These are phyloP conservation scores for Populus trichocarpa DNA, from an alignment of 441 rosid species.

Conservation along the genomic window DNA sequence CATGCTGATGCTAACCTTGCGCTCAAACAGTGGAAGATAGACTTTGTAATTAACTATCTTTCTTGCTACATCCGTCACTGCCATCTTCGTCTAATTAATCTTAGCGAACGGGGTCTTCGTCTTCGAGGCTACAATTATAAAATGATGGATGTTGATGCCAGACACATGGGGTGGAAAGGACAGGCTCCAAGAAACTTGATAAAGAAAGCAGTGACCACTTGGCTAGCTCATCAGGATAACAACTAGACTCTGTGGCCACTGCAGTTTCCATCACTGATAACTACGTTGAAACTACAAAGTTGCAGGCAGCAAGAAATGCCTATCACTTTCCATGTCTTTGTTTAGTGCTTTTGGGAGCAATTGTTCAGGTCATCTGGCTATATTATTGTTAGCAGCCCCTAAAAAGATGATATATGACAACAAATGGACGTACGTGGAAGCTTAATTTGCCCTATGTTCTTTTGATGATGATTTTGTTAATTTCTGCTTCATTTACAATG, in stretches of 20 bases:
- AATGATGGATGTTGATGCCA: neutral
- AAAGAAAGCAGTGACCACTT: neutral
- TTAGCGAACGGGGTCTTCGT: neutral
- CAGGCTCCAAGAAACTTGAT: neutral
- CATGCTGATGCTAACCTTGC: neutral
- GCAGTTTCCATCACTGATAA: too few species aligned
- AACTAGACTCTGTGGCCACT: too few species aligned
- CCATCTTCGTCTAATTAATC: neutral
- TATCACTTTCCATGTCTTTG: too few species aligned
- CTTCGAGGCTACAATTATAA: too few species aligned
- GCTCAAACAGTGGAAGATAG: neutral
- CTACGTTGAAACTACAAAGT: too few species aligned
- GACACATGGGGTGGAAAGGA: neutral
- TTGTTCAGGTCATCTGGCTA: neutral
- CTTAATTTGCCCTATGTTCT: neutral
- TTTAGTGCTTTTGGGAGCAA: too few species aligned
- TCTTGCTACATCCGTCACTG: neutral
- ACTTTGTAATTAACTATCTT: too few species aligned
- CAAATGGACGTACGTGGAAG: neutral
- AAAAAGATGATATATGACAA: neutral
- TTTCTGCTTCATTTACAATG: neutral
- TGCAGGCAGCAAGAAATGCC: too few species aligned
- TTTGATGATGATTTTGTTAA: neutral
- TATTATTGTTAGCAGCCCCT: neutral
- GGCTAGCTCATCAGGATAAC: too few species aligned